A percentile compares a stretch with the other conserved stretches of the same genome.
These are phyloP conservation scores for Petrea volubilis DNA, from an alignment of 257 asterid species.

Conservation along the genomic window DNA sequence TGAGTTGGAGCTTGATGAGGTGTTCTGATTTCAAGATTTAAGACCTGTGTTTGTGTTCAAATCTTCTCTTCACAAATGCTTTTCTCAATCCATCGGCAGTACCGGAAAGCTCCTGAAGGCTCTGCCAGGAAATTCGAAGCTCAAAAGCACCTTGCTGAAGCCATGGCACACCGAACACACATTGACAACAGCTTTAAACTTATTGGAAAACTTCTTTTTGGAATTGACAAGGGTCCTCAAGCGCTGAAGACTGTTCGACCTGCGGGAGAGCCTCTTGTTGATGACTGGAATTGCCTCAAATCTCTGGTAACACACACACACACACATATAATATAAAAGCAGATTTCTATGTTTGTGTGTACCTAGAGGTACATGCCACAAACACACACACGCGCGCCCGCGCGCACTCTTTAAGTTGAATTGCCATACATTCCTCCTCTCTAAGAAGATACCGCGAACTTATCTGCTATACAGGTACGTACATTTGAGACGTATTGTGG, in stretches of 20 bases:
- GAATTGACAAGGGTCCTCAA: slow-evolving; percentile 65
- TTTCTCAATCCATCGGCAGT: slow-evolving; percentile 29
- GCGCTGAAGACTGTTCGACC: slow-evolving; percentile 60
- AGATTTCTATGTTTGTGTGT: too few species aligned
- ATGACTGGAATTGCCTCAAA: slow-evolving; percentile 92
- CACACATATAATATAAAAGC: too few species aligned
- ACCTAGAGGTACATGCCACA: too few species aligned
- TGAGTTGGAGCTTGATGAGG: not conserved
- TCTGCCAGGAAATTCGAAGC: slow-evolving; percentile 76
- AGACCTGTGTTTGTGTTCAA: not conserved
- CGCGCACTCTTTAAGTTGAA: not conserved
- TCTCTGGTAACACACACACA: slow-evolving; percentile 48
- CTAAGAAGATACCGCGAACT: not conserved
- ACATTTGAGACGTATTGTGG: slow-evolving; percentile 81
- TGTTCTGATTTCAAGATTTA: not conserved
- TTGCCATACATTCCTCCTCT: not conserved
- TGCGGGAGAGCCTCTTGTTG: slow-evolving; percentile 79
- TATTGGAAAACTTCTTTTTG: slow-evolving; percentile 82
- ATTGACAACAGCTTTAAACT: slow-evolving; percentile 70
- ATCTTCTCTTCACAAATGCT: not conserved
- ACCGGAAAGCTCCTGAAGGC: slow-evolving; percentile 79
- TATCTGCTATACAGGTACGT: slow-evolving; percentile 48
- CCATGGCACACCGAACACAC: slow-evolving; percentile 80
- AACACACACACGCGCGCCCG: not conserved
- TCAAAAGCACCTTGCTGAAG: slow-evolving; percentile 79